These are phyloP conservation scores for Tolypocladium nubicola DNA, from an alignment of 2,329 filamentous ascomycete species.

Conservation along the genomic window DNA sequence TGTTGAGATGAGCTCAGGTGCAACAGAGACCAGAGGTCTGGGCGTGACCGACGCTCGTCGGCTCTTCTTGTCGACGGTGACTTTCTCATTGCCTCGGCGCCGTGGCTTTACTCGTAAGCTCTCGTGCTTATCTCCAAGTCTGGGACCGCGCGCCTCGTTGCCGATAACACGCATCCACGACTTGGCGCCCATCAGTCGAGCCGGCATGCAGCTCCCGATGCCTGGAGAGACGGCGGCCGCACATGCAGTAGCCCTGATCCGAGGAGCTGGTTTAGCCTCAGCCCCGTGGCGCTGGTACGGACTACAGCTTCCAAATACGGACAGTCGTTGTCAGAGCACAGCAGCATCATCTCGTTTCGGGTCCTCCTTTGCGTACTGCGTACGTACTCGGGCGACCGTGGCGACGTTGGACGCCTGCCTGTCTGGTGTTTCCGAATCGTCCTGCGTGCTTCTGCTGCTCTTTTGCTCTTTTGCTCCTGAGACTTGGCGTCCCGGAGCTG, in stretches of 20 bases:
- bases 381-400: not conserved
- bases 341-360: not conserved
- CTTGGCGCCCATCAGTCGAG: not conserved
- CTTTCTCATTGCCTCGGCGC: not conserved
- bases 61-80: not conserved
- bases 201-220: not conserved
- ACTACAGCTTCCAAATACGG: conserved; percentile 3
- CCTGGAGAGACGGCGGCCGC: not conserved
- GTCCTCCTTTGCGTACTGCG: not conserved
- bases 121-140: not conserved
- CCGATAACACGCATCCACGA: not conserved
- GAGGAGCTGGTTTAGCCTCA: conserved; percentile 1
- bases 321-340: not conserved
- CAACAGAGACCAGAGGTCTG: not conserved
- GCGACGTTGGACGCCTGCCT: not conserved
- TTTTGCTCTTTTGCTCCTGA: not conserved
- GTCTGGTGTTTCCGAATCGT: not conserved
- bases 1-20: not conserved
- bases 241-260: conserved; percentile 3
- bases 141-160: not conserved
- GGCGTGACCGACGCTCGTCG: not conserved
- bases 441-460: not conserved
- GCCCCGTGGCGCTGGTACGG: not conserved
- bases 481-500: not conserved
- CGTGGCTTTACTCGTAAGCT: not conserved